A percentile compares a stretch with the other conserved stretches of the same genome.
Evolutionary conservation across 805 yeast species (phyloP).

Genomic region (Tanozyma kutaoensis): DNA sequence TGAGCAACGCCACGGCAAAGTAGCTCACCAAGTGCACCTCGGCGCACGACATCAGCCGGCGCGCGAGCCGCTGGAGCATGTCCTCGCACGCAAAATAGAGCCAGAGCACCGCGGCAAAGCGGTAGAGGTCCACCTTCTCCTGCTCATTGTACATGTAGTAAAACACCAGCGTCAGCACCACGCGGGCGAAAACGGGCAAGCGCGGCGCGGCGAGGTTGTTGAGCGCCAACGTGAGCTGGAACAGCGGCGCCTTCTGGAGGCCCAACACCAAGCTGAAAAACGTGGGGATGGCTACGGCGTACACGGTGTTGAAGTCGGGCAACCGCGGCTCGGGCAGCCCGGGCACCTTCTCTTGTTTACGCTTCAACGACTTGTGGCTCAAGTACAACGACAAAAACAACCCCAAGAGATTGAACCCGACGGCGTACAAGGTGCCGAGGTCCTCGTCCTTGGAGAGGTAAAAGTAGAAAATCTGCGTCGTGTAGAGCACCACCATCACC

Average conservation of each 20-base stretch:
- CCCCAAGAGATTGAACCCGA: conserved; percentile 22
- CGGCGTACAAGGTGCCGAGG: conserved; percentile 6
- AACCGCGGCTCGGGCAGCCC: conserved; percentile 10
- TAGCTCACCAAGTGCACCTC: conserved; percentile 20
- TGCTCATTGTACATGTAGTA: conserved; percentile 18
- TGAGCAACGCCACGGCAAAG: conserved; percentile 13
- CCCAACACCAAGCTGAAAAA: conserved; percentile 10
- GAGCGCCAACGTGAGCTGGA: conserved; percentile 19
- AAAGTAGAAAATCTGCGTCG: conserved; percentile 17
- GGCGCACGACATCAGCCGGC: too few species aligned
- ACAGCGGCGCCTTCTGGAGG: conserved; percentile 8
- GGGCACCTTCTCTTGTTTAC: conserved; percentile 2
- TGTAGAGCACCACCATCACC: conserved; percentile 14
- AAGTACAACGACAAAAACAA: conserved; percentile 15
- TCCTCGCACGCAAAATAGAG: too few species aligned
- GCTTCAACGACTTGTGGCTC: conserved; percentile 11
- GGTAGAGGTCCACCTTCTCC: conserved; percentile 5
- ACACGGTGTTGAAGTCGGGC: conserved; percentile 26
- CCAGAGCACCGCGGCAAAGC: conserved; percentile 12
- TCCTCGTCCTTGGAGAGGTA: conserved; percentile 8
- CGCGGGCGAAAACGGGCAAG: conserved; percentile 15
- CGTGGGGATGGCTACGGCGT: conserved; percentile 20
- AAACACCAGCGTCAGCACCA: conserved; percentile 15
- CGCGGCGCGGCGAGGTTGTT: conserved; percentile 20
- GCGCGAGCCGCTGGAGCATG: too few species aligned